phyloP scores from a whole-genome alignment of 1,284 basidiomycete genomes.

The Lignosus rhinocerotis region DNA sequence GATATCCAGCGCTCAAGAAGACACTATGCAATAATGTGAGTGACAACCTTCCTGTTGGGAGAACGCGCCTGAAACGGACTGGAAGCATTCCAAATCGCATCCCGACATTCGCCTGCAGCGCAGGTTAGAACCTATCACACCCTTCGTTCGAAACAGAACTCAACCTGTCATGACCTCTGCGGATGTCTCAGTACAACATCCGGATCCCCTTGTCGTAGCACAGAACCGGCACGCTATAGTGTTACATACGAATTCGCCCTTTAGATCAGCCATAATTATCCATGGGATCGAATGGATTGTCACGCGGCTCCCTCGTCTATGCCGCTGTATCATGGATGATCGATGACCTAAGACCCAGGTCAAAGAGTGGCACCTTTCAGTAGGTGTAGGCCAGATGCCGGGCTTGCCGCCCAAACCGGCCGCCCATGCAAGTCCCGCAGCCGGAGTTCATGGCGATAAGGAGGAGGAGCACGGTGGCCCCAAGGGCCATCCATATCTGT shows the following conservation, averaged over 20 bases:
- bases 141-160: background rate
- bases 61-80: too few species aligned
- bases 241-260: background rate
- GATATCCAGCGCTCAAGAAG: too few species aligned
- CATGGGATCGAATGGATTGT: background rate
- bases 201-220: background rate
- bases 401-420: conserved; percentile 27
- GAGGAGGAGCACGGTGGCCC: conserved; percentile 27
- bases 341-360: too few species aligned
- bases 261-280: background rate
- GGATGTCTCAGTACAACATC: background rate
- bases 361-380: background rate
- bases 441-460: conserved; percentile 30
- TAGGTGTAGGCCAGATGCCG: conserved; percentile 22
- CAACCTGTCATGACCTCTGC: background rate
- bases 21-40: too few species aligned
- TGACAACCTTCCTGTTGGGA: too few species aligned
- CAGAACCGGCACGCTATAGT: too few species aligned
- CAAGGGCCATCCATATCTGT: conserved; percentile 36
- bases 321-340: too few species aligned
- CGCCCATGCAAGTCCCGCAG: conserved; percentile 32
- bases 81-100: too few species aligned
- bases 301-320: background rate
- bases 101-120: too few species aligned
- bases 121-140: background rate